Base-by-base conservation (phyloP, 805 yeast genomes). In the Starmerella ratchasimensis region DNA sequence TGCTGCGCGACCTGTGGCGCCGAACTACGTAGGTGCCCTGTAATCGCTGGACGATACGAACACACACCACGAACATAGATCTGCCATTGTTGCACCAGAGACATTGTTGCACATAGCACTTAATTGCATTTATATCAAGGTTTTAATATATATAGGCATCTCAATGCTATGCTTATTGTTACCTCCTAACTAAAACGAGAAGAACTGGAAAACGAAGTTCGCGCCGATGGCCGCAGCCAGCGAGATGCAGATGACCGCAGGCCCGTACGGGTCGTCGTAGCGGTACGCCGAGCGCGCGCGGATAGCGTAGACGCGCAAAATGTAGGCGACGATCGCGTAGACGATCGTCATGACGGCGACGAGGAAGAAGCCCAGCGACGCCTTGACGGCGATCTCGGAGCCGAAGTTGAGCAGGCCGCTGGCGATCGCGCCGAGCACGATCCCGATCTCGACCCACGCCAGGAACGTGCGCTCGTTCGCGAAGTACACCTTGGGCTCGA, bases 401-500 rank as follows among this genome's bases (percentile, higher is more conserved):
- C 98, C 97, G 59, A 79, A 90, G 46, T 81, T 80, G 49, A 88
- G 64, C 48, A 90, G 67, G 0, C 94, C 71, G 7, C 84, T 80
- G 1, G 95, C 93, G 28, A 94, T 80, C 33, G 88, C 93, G 31
- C 90, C 84, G 40, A 90, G 66, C 30, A 88, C 65, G 66, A 90
- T 72, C 7, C 90, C 81, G 49, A 90, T 82, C 28, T 94, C 86
- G 39, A 88, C 63, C 98, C 98, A 90, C 28, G 93, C 73, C 45
- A 90, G 66, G 54, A 76, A 88, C 0, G 98, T 90, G 62, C 98
- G 74, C 60, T 90, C 98, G 18, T 93, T 83, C 5, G 98, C 98
- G 60, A 90, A 90, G 58, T 90, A 90, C n/a, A 90, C 98, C 63
- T 90, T 90, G 41, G 98, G 98, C 61, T 90, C 98, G 26, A 90